Base-by-base conservation (phyloP, 2,329 filamentous ascomycete species). In the Trichoderma breve region DNA sequence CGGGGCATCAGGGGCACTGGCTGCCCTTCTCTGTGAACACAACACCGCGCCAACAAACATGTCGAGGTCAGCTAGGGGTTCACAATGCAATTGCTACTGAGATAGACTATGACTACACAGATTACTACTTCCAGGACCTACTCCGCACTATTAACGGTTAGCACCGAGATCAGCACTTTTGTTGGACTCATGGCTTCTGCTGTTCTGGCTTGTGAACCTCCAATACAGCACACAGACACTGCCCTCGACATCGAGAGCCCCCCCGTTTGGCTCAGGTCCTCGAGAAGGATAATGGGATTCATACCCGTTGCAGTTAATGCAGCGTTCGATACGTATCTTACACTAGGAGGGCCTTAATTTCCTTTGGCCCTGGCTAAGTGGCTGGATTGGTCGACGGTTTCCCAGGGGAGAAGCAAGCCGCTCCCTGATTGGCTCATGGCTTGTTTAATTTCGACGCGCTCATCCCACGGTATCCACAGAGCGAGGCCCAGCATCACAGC, bases 351-450 rank as follows among this genome's bases (percentile, higher is more conserved):
- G 60, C 71, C 67, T 72, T 72, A 70, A 72, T 74, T 74, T 71
- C 69, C 71, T 58, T 66, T 71, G 51, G 60, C 58, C 47, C 21
- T 43, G 57, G 32, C 47, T 30, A 28, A 70, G 73, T 53, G 15
- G 32, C 61, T 39, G 58, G 60, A 60, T 72, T 75, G 73, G 73
- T 28, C 34, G 21, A 34, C 36, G 51, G 32, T 21, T 53, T 43
- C n/a, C 70, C 57, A 47, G 75, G 75, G 75, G 75, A 76, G 73
- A 75, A 74, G 70, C 76, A 65, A 28, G 64, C 66, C 53, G 57
- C 65, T 30, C 32, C 70, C 70, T 77, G 73, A 79, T 79, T 79
- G 77, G 78, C 65, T 64, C 73, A 64, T 34, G 76, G 74, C 61
- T 73, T 73, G 76, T 76, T 77, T 74, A 76, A 75, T 74, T 76